Evolutionary conservation across 306 rosid genomes (phyloP).

Genomic region (Canavalia ensiformis): DNA sequence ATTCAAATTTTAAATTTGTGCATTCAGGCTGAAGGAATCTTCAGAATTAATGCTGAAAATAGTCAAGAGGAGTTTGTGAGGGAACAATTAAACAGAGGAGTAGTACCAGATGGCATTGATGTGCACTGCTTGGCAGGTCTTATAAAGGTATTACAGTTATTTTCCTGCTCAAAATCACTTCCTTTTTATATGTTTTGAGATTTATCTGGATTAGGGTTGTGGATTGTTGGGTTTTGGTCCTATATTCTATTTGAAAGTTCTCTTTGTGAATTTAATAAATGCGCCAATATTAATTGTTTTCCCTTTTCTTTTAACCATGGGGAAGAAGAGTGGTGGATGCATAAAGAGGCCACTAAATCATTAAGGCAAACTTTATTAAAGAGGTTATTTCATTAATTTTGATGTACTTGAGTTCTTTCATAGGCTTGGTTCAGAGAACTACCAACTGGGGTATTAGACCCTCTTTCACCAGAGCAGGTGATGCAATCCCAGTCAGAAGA

Average conservation of each 20-base stretch:
- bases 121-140: conserved; percentile 98
- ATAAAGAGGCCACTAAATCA: conserved; percentile 40
- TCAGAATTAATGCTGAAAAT: conserved; percentile 92
- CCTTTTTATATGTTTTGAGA: not conserved
- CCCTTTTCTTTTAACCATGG: conserved; percentile 23
- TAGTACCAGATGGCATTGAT: conserved; percentile 80
- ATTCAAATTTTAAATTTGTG: conserved; percentile 47
- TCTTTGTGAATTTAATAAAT: conserved; percentile 28
- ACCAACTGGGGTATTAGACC: conserved; percentile 89
- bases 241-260: conserved; percentile 35
- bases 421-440: conserved; percentile 99
- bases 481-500: conserved; percentile 94
- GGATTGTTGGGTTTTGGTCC: conserved; percentile 35
- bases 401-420: conserved; percentile 39
- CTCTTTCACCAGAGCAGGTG: conserved; percentile 94
- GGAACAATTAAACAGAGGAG: conserved; percentile 89
- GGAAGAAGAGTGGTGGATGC: conserved; percentile 5
- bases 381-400: conserved; percentile 43
- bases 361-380: conserved; percentile 17
- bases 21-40: conserved; percentile 96
- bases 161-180: conserved; percentile 3
- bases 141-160: conserved; percentile 69
- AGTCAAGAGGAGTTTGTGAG: conserved; percentile 93
- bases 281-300: conserved; percentile 35
- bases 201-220: conserved; percentile 26